phyloP scores from a whole-genome alignment of 306 rosid genomes.

The Sindora glabra region DNA sequence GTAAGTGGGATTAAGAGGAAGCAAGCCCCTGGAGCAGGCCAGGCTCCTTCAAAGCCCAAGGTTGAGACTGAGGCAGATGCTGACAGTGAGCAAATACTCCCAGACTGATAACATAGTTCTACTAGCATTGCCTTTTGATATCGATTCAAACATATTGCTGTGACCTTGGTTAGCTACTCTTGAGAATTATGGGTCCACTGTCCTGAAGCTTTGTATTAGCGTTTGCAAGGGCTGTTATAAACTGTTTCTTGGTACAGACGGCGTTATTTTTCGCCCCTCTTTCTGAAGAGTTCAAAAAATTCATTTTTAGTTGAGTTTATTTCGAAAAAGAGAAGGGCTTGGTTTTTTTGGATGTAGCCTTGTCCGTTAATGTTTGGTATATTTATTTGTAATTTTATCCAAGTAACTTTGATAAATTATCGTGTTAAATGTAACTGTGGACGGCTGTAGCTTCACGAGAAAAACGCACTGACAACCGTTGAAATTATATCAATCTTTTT shows the following conservation, averaged over 20 bases:
- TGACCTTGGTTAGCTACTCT: conserved; percentile 13
- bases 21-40: conserved; percentile 70
- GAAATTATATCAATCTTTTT: no score
- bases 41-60: conserved; percentile 62
- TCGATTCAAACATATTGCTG: conserved; percentile 10
- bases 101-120: conserved; percentile 49
- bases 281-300: no score
- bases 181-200: conserved; percentile 25
- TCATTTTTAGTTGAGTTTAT: no score
- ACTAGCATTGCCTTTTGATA: conserved; percentile 6
- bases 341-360: no score
- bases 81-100: conserved; percentile 75
- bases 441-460: no score
- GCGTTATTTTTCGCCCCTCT: no score
- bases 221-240: conserved; percentile 1
- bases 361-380: no score
- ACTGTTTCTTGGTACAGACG: conserved; percentile 6
- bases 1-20: conserved; percentile 97
- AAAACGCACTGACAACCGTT: no score
- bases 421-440: no score
- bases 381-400: no score
- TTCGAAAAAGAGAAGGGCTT: no score
- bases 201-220: background rate
- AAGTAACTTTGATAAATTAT: no score
- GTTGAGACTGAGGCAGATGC: conserved; percentile 79